Conservation (phyloP, 1,284 basidiomycete genomes). For the Singerocomus inundabilis region DNA sequence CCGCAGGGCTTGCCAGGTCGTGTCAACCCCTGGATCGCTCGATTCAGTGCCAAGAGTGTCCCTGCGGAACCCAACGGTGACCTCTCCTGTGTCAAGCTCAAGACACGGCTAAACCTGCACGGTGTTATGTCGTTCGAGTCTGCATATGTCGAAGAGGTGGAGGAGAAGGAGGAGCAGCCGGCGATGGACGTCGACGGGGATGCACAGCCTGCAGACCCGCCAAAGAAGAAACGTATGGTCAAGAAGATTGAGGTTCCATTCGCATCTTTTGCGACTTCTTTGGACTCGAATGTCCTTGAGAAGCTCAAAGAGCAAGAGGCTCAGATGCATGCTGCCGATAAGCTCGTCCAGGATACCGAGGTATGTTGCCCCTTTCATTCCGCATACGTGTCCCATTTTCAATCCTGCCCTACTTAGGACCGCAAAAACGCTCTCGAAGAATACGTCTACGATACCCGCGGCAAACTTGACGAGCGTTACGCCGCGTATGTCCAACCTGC, state of each 20-base stretch:
- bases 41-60: slow-evolving; percentile 81
- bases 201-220: slow-evolving; percentile 42
- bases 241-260: slow-evolving; percentile 82
- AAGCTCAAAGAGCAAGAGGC: slow-evolving; percentile 75
- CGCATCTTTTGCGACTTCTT: slow-evolving; percentile 58
- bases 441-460: slow-evolving; percentile 92
- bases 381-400: not conserved
- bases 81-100: slow-evolving; percentile 81
- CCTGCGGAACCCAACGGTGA: slow-evolving; percentile 67
- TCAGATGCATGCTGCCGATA: slow-evolving; percentile 85
- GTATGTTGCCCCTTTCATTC: slow-evolving; percentile 40
- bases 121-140: slow-evolving; percentile 84
- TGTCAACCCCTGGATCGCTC: slow-evolving; percentile 81
- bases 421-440: slow-evolving; percentile 97
- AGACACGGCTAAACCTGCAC: slow-evolving; percentile 82
- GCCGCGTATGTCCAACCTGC: slow-evolving; percentile 65
- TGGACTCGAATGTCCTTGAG: slow-evolving; percentile 66
- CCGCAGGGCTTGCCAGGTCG: slow-evolving; percentile 67
- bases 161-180: slow-evolving; percentile 72
- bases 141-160: slow-evolving; percentile 79
- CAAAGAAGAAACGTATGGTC: slow-evolving; percentile 81
- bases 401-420: slow-evolving; percentile 50
- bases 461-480: slow-evolving; percentile 88
- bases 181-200: slow-evolving; percentile 69
- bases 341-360: slow-evolving; percentile 94